Evolutionary conservation across 306 rosid genomes (phyloP), one percentile per base, ranked within the genome.

Genomic region (Ammopiptanthus mongolicus): DNA sequence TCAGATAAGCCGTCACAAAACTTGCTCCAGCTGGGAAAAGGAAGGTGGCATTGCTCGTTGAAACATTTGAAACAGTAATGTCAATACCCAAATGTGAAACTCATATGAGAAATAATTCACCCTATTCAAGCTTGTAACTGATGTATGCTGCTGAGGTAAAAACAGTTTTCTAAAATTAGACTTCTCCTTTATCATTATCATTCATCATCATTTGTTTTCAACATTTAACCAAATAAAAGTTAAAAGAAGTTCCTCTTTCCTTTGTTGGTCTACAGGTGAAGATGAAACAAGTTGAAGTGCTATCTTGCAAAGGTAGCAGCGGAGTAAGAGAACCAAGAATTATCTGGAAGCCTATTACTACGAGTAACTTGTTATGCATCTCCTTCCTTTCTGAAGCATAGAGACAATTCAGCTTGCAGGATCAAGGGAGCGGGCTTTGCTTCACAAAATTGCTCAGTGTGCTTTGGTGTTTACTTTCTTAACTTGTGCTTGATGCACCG

Each of bases 11-110:
- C 3, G 92, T 95, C 66, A 87, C 87, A 28, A 82, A 84, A 87
- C 97, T 91, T 3, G 97, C 88, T 56, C 91, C 97, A 0, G 89
- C 87, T 17, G 82, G 87, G 86, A 90, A 90, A 87, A 91, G 76
- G 86, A 91, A 89, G 81, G 98, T 91, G 63, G 88, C 96, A 5
- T 82, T 95, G 65, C 97, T 95, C 6, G 93, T 95, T 51, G 97
- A 86, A 90, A 97, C 98, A 60, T 91, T 90, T 25, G 97, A 95
- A 83, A 62, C 86, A 2, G 96, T 95, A 74, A 79, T 75, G 88
- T 85, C 97, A 23, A 66, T 60, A 6, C 82, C 95, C 5, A 80
- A 86, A 71, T 80, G 71, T 0, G 85, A 87, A 82, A 62, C 82
- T 59, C 83, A 29, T 63, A 10, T 7, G 2, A 80, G 70, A 74